A percentile compares a stretch with the other conserved stretches of the same genome.
Conservation (phyloP, 257 asterid genomes). For the Coffea eugenioides region DNA sequence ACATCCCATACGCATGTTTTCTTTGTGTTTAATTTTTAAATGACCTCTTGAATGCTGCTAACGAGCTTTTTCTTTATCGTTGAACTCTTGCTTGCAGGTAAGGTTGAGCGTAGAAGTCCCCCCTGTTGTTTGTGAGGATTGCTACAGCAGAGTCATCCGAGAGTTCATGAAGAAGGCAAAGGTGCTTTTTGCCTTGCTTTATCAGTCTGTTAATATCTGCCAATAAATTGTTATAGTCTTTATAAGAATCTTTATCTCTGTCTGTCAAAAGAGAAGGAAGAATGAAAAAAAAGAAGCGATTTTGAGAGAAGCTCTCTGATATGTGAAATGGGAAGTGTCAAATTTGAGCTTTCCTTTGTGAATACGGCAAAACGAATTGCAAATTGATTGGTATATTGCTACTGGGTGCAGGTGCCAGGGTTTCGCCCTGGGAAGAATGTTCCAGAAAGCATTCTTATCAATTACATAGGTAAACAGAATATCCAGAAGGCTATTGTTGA, state of each 20-base stretch:
- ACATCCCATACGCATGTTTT: not conserved
- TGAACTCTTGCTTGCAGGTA: slow-evolving; percentile 40
- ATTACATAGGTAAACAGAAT: slow-evolving; percentile 60
- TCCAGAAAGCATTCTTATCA: slow-evolving; percentile 73
- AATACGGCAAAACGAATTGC: not conserved
- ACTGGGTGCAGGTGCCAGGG: slow-evolving; percentile 77
- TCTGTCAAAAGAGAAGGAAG: not conserved
- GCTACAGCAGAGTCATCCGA: slow-evolving; percentile 53
- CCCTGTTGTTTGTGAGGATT: slow-evolving; percentile 74
- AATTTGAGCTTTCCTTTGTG: not conserved
- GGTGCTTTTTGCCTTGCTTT: slow-evolving; percentile 39
- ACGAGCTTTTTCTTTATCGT: not conserved
- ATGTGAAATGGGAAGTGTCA: not conserved
- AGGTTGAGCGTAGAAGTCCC: slow-evolving; percentile 90
- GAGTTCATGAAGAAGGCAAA: slow-evolving; percentile 70
- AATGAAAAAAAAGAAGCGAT: not conserved
- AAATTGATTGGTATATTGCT: slow-evolving; percentile 7
- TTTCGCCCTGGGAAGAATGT: slow-evolving; percentile 93
- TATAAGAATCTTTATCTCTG: not conserved
- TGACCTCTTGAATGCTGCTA: not conserved
- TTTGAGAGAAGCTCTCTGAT: not conserved
- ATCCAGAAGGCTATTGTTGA: slow-evolving; percentile 76
- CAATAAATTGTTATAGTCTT: not conserved
- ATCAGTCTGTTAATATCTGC: not conserved
- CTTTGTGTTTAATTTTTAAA: not conserved